Conservation (phyloP, 2,329 filamentous ascomycete species). For the Pseudogymnoascus sp. region DNA sequence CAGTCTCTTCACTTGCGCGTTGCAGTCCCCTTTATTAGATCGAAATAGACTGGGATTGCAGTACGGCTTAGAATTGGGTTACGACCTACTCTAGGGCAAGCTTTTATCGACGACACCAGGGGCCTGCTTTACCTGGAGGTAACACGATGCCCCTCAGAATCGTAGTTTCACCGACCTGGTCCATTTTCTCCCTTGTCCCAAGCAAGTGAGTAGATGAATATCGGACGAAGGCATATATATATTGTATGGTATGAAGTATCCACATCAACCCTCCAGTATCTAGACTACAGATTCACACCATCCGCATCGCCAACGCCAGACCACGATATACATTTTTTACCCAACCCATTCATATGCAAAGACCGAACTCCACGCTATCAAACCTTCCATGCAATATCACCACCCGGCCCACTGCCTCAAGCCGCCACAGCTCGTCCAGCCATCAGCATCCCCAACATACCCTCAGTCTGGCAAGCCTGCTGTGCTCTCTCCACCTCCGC, state of each 20-base stretch:
- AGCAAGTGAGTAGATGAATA: background rate
- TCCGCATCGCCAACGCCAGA: slow-evolving; percentile 7
- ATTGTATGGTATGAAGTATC: slow-evolving; percentile 6
- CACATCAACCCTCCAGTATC: slow-evolving; percentile 5
- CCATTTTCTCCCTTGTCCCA: too few species aligned
- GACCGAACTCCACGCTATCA: slow-evolving; percentile 9
- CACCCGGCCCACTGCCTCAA: background rate
- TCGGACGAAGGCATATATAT: background rate
- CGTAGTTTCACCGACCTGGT: too few species aligned
- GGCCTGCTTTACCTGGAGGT: too few species aligned
- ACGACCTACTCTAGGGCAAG: too few species aligned
- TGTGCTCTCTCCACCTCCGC: slow-evolving; percentile 77
- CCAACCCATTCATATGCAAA: slow-evolving; percentile 8
- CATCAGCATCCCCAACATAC: slow-evolving; percentile 79
- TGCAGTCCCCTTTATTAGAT: too few species aligned
- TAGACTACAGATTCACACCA: slow-evolving; percentile 3
- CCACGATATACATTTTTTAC: slow-evolving; percentile 5
- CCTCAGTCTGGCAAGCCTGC: slow-evolving; percentile 70
- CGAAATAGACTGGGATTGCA: too few species aligned
- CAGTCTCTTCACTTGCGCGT: too few species aligned
- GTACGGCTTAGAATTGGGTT: too few species aligned
- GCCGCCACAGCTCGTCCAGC: slow-evolving; percentile 30
- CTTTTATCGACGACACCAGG: too few species aligned
- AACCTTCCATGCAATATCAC: slow-evolving; percentile 9
- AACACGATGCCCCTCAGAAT: too few species aligned